These are phyloP conservation scores for Thelephora ganbajun DNA, from an alignment of 768 basidiomycete species.

Conservation along the genomic window DNA sequence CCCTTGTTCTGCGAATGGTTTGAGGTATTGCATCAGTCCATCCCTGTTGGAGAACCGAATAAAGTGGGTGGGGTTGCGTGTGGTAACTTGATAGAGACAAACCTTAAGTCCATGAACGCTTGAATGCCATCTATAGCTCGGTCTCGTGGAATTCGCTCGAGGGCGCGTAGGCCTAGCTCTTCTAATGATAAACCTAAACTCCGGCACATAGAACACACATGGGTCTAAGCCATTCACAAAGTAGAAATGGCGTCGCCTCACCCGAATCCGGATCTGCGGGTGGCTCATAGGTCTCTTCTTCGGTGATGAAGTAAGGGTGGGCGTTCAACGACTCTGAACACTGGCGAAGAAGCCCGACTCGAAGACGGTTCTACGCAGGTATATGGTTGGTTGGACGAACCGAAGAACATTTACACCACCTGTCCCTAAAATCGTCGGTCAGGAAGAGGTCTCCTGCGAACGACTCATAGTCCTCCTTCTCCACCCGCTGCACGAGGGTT, in stretches of 20 bases:
- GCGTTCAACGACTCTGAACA: slow-evolving; percentile 42
- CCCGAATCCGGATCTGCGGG: slow-evolving; percentile 81
- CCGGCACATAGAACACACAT: neutral
- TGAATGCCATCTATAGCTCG: slow-evolving; percentile 72
- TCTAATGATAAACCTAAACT: slow-evolving; percentile 58
- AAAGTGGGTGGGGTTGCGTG: neutral
- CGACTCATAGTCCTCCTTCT: slow-evolving; percentile 16
- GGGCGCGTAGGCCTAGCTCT: slow-evolving; percentile 70
- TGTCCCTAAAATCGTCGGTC: slow-evolving; percentile 53
- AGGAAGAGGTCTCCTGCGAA: slow-evolving; percentile 68
- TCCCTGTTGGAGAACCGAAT: slow-evolving; percentile 31
- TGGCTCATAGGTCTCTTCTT: slow-evolving; percentile 76
- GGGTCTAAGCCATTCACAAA: neutral
- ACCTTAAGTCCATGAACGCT: slow-evolving; percentile 80
- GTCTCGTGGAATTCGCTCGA: slow-evolving; percentile 62
- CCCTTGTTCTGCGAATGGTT: slow-evolving; percentile 68
- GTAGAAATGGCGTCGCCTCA: slow-evolving; percentile 8
- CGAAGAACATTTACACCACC: slow-evolving; percentile 65
- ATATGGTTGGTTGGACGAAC: slow-evolving; percentile 24
- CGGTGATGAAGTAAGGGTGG: slow-evolving; percentile 50
- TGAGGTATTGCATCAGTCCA: slow-evolving; percentile 52
- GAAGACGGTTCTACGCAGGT: neutral
- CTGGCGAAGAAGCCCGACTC: slow-evolving; percentile 18
- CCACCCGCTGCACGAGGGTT: slow-evolving; percentile 17
- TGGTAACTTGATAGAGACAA: slow-evolving; percentile 10